These are phyloP conservation scores for Xylaria digitata DNA, from an alignment of 2,329 filamentous ascomycete species.

Conservation along the genomic window DNA sequence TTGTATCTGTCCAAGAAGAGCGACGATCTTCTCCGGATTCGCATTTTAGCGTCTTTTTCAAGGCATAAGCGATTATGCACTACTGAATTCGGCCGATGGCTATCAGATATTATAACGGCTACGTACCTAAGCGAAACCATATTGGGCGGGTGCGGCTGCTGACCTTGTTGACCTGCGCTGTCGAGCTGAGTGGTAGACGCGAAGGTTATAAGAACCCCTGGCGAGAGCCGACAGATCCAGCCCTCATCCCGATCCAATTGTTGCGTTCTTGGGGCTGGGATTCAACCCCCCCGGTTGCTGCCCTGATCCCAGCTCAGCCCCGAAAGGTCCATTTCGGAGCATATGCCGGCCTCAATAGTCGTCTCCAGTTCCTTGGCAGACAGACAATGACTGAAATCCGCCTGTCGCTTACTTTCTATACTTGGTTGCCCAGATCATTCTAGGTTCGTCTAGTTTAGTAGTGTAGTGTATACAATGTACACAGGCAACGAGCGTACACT, in stretches of 20 bases:
- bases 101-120: slow-evolving; percentile 27
- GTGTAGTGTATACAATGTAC: too few species aligned
- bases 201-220: slow-evolving; percentile 13
- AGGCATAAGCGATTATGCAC: slow-evolving; percentile 17
- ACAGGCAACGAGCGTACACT: too few species aligned
- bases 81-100: slow-evolving; percentile 19
- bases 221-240: slow-evolving; percentile 7
- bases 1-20: not conserved
- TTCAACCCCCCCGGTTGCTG: slow-evolving; percentile 3
- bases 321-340: slow-evolving; percentile 22
- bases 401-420: not conserved
- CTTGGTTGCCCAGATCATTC: not conserved
- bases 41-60: slow-evolving; percentile 9
- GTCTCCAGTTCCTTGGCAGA: slow-evolving; percentile 18
- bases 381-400: slow-evolving; percentile 10
- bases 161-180: slow-evolving; percentile 9
- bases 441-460: not conserved
- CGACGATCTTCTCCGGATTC: slow-evolving; percentile 31
- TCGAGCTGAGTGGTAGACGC: slow-evolving; percentile 26
- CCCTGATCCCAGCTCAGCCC: slow-evolving; percentile 26
- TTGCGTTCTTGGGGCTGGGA: slow-evolving; percentile 1
- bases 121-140: slow-evolving; percentile 12
- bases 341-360: slow-evolving; percentile 29
- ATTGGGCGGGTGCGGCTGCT: slow-evolving; percentile 29
- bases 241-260: slow-evolving; percentile 27